Evolutionary conservation across 768 basidiomycete genomes (phyloP), one percentile per base, ranked within the genome.

Genomic region (Boletellus ananiceps): DNA sequence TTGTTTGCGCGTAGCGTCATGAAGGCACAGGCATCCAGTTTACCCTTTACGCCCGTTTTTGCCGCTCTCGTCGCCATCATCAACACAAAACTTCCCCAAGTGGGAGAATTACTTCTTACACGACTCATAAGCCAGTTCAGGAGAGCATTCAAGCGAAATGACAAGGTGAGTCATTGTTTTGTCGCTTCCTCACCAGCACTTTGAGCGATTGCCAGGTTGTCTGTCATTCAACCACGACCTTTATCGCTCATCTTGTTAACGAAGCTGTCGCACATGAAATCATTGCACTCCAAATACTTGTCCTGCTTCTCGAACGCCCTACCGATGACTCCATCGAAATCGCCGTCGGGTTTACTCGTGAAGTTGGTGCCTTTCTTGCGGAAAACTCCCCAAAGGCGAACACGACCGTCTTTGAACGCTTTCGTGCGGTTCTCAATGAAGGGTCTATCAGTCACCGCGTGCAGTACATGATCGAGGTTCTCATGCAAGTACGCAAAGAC

Each of bases 301-400:
- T 97, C 41, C 81, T 98, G n/a, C 81, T 97, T 15, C 84, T 98
- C 31, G 93, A 97, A 63, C 83, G 88, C 2, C 94, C 96, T 0
- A 97, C 96, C 0, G 93, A 97, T 59, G 96, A 98, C 71, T 91
- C 91, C 2, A 95, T 99, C 58, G 96, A 99, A 72, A 96, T 99
- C 57, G 94, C 95, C 3, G 94, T 98, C 37, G 91, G 93, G 7
- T 93, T 98, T 70, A 95, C 90, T 74, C 87, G 93, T 18, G 96
- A 99, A 76, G 93, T 95, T 36, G 96, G 96, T 40, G 88, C 94
- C 0, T 97, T 91, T 74, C 80, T 99, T 7, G 74, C 84, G 0
- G 95, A 98, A 74, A 89, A 92, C 64, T 87, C 90, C 2, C 92
- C 95, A 21, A 94, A 94, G 66, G 93, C 91, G 55, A 96, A 92